phyloP scores from a whole-genome alignment of 2,329 filamentous ascomycete species.

The Fusarium brachygibbosum region DNA sequence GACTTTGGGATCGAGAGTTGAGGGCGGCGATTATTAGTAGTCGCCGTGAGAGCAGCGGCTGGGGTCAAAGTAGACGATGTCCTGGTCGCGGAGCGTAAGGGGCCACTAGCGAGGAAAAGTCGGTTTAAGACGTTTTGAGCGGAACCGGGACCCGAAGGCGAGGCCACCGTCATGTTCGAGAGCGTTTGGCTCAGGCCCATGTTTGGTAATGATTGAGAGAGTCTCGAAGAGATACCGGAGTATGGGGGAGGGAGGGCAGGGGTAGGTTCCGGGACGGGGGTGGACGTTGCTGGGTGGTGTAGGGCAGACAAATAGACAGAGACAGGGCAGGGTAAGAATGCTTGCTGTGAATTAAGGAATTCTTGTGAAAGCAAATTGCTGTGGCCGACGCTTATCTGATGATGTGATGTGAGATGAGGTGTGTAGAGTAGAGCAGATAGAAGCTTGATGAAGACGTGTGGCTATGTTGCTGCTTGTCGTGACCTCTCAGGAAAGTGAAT shows the following conservation, averaged over 20 bases:
- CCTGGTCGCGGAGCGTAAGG: constrained; percentile 47
- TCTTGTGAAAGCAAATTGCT: constrained; percentile 27
- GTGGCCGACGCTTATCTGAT: constrained; percentile 30
- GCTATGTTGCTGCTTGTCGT: constrained; percentile 7
- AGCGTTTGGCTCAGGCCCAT: constrained; percentile 49
- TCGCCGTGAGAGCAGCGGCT: constrained; percentile 38
- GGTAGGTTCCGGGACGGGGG: constrained; percentile 33
- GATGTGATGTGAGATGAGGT: constrained; percentile 9
- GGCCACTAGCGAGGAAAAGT: constrained; percentile 53
- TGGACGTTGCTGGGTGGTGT: constrained; percentile 30
- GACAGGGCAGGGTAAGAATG: constrained; percentile 26
- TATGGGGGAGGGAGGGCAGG: constrained; percentile 40
- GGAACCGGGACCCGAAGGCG: constrained; percentile 48
- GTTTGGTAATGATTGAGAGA: constrained; percentile 39
- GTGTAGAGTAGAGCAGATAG: constrained; percentile 2
- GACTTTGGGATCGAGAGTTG: constrained; percentile 45
- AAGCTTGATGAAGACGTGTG: not conserved
- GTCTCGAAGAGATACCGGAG: constrained; percentile 41
- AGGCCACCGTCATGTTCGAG: constrained; percentile 47
- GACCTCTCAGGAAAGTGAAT: constrained; percentile 11
- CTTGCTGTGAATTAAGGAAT: constrained; percentile 33
- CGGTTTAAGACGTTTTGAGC: constrained; percentile 53
- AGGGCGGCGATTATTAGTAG: constrained; percentile 51
- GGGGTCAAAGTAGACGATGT: constrained; percentile 46
- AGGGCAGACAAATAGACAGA: constrained; percentile 26